A percentile compares a stretch with the other conserved stretches of the same genome.
These are phyloP conservation scores for Brassica juncea DNA, from an alignment of 345 rosid genomes.

Conservation along the genomic window DNA sequence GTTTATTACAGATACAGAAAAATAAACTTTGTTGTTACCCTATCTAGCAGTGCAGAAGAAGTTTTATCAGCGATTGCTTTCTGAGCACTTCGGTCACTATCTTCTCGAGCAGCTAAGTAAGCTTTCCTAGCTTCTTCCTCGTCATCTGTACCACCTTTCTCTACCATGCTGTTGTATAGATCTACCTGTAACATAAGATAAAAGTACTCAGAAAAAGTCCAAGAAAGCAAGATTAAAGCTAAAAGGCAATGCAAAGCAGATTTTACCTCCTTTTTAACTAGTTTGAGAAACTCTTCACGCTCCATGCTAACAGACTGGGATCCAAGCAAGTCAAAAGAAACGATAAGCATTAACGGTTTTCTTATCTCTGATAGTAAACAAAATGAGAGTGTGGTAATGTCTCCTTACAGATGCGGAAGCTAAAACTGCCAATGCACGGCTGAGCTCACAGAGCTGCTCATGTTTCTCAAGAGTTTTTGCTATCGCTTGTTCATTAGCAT, in stretches of 20 bases:
- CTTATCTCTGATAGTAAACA: slow-evolving; percentile 4
- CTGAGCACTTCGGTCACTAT: slow-evolving; percentile 63
- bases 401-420: slow-evolving; percentile 94
- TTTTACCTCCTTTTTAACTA: slow-evolving; percentile 88
- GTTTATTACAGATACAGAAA: background rate
- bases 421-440: slow-evolving; percentile 92
- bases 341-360: slow-evolving; percentile 8
- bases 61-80: slow-evolving; percentile 66
- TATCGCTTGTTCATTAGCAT: slow-evolving; percentile 50
- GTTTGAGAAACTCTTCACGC: slow-evolving; percentile 75
- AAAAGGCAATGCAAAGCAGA: background rate
- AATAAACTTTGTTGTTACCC: slow-evolving; percentile 48
- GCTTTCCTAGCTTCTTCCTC: slow-evolving; percentile 83
- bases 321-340: slow-evolving; percentile 28
- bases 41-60: slow-evolving; percentile 75
- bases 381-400: slow-evolving; percentile 4
- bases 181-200: slow-evolving; percentile 52
- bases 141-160: slow-evolving; percentile 75
- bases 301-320: slow-evolving; percentile 92
- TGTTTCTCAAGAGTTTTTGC: background rate
- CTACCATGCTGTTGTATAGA: slow-evolving; percentile 87
- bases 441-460: slow-evolving; percentile 88
- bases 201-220: no score
- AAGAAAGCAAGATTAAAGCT: background rate
- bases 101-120: slow-evolving; percentile 87